Conservation (phyloP, 441 rosid genomes). For the Euphorbia schlechtendalii region DNA sequence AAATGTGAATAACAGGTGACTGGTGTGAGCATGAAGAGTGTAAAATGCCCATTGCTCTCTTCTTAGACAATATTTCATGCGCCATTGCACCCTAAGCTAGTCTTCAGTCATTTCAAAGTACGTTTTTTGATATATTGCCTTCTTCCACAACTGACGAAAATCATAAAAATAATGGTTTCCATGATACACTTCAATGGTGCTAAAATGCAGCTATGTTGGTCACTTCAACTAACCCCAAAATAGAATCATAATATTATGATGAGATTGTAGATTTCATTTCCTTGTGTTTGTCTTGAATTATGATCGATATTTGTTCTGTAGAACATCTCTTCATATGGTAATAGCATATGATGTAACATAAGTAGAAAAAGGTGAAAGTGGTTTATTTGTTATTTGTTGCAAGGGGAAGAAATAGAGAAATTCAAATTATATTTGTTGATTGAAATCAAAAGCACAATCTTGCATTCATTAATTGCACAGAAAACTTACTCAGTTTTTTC, state of each 20-base stretch:
- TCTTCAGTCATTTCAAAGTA: conserved; percentile 91
- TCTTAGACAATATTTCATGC: conserved; percentile 87
- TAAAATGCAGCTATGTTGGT: neutral
- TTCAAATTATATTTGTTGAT: too few relatives aligned
- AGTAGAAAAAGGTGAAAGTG: neutral
- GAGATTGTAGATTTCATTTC: neutral
- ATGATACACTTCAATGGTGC: neutral
- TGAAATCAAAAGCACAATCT: too few relatives aligned
- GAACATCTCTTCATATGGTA: neutral
- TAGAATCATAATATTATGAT: neutral
- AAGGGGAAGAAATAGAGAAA: neutral
- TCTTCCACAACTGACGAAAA: too few relatives aligned
- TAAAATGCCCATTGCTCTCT: too few relatives aligned
- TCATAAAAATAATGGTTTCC: too few relatives aligned
- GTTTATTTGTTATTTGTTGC: neutral
- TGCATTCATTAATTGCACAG: too few relatives aligned
- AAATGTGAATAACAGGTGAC: conserved; percentile 50
- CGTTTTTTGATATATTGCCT: too few relatives aligned
- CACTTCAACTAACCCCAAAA: too few relatives aligned
- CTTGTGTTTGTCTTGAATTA: neutral
- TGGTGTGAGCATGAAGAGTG: conserved; percentile 88
- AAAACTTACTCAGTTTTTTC: too few relatives aligned
- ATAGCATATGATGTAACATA: neutral
- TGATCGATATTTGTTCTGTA: neutral
- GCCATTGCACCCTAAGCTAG: conserved; percentile 66